Conservation (phyloP, 306 rosid species). For the Myrica gale region DNA sequence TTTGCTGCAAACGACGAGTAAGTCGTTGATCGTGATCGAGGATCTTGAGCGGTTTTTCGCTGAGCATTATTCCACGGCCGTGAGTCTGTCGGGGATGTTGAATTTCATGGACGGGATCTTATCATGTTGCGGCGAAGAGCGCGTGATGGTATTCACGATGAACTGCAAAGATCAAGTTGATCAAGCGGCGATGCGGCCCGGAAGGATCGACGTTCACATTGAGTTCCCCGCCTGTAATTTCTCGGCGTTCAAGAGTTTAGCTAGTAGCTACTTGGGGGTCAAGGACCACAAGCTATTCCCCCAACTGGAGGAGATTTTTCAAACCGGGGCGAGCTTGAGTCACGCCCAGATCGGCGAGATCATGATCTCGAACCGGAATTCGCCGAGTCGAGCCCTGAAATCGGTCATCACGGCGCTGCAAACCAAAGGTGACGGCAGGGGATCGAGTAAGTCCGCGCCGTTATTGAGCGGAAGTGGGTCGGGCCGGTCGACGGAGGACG, state of each 20-base stretch:
- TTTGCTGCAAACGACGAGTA: conserved; percentile 60
- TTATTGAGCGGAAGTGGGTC: conserved; percentile 45
- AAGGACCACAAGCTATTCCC: conserved; percentile 92
- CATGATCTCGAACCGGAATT: conserved; percentile 80
- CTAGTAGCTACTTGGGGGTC: conserved; percentile 63
- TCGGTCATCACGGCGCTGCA: conserved; percentile 79
- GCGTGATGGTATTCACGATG: conserved; percentile 85
- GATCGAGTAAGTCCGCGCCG: conserved; percentile 10
- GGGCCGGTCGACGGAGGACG: conserved; percentile 39
- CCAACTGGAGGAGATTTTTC: conserved; percentile 78
- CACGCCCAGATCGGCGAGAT: conserved; percentile 85
- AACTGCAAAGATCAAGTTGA: conserved; percentile 53
- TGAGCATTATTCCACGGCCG: conserved; percentile 35
- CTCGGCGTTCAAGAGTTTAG: conserved; percentile 70
- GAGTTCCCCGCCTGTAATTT: conserved; percentile 82
- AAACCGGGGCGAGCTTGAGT: conserved; percentile 60
- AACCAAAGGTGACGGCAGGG: conserved; percentile 26
- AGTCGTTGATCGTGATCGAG: conserved; percentile 72
- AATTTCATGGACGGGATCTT: conserved; percentile 87
- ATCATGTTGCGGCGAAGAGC: conserved; percentile 76
- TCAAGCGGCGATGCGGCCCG: conserved; percentile 68
- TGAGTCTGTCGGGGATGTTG: conserved; percentile 56
- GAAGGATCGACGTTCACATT: conserved; percentile 77
- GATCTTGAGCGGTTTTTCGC: conserved; percentile 62
- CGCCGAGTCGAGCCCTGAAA: conserved; percentile 84